phyloP scores from a whole-genome alignment of 2,329 filamentous ascomycete genomes.

The Botryosphaeria dothidea region DNA sequence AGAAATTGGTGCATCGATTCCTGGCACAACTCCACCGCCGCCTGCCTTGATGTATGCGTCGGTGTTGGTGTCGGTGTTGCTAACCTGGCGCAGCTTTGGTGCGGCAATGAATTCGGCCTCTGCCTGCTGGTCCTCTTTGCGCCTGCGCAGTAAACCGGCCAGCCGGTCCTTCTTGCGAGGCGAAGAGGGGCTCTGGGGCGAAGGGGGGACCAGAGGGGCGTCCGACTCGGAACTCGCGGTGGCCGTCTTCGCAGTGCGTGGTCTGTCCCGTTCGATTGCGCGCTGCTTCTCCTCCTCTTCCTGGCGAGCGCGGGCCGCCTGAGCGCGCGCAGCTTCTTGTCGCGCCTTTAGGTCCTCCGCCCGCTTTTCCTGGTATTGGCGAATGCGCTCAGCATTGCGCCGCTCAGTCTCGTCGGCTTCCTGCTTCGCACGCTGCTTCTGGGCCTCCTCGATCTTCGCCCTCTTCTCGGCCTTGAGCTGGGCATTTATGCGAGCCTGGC shows the following conservation, averaged over 20 bases:
- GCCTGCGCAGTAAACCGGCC: slow-evolving; percentile 33
- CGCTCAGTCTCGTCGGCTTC: slow-evolving; percentile 35
- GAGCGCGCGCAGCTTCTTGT: slow-evolving; percentile 33
- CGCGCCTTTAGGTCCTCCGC: slow-evolving; percentile 26
- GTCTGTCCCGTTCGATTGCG: background rate
- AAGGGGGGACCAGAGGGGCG: background rate
- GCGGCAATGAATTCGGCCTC: slow-evolving; percentile 26
- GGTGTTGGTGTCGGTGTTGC: slow-evolving; percentile 23
- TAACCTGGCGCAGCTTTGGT: slow-evolving; percentile 28
- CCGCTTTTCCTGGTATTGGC: slow-evolving; percentile 26
- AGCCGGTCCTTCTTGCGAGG: slow-evolving; percentile 27
- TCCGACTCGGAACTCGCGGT: background rate
- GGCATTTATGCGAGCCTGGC: slow-evolving; percentile 29
- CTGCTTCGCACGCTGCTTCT: slow-evolving; percentile 31
- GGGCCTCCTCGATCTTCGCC: slow-evolving; percentile 31
- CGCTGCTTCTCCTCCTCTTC: slow-evolving; percentile 27
- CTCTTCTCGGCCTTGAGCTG: slow-evolving; percentile 35
- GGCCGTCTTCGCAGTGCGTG: slow-evolving; percentile 6
- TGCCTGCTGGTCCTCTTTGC: slow-evolving; percentile 32
- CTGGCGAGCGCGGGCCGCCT: slow-evolving; percentile 30
- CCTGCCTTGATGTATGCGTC: slow-evolving; percentile 40
- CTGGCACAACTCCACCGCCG: slow-evolving; percentile 51
- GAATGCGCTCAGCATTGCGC: slow-evolving; percentile 26
- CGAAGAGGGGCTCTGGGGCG: background rate
- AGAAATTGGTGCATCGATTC: slow-evolving; percentile 75